Conservation (phyloP, 169 alveolate genomes). For the Cryptosporidium sp. region DNA sequence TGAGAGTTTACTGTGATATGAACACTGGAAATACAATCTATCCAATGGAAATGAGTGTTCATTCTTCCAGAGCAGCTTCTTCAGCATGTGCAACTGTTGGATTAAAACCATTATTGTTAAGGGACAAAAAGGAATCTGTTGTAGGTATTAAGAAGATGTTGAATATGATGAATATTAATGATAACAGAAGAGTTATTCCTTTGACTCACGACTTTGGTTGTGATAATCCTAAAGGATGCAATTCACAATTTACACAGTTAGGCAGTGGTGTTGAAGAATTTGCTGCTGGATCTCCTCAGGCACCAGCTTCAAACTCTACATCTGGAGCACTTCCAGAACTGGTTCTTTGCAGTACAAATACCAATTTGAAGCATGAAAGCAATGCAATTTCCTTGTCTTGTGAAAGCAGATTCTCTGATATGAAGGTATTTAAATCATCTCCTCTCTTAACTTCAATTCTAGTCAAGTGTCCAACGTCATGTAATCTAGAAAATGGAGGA, state of each 20-base stretch:
- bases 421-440: slow-evolving; percentile 38
- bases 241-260: slow-evolving; percentile 46
- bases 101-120: slow-evolving; percentile 43
- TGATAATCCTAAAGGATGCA: slow-evolving; percentile 25
- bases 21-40: slow-evolving; percentile 72
- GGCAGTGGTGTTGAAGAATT: slow-evolving; percentile 38
- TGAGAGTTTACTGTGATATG: slow-evolving; percentile 73
- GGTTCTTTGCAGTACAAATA: slow-evolving; percentile 67
- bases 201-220: slow-evolving; percentile 72
- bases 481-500: slow-evolving; percentile 59
- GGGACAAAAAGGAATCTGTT: slow-evolving; percentile 70
- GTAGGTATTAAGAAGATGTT: slow-evolving; percentile 55
- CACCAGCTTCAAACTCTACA: slow-evolving; percentile 4
- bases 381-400: slow-evolving; percentile 53
- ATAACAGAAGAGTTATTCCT: slow-evolving; percentile 70
- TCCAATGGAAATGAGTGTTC: slow-evolving; percentile 50
- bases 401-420: slow-evolving; percentile 55
- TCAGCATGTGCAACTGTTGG: slow-evolving; percentile 69
- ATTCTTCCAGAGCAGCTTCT: slow-evolving; percentile 63
- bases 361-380: slow-evolving; percentile 58
- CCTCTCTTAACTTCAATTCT: slow-evolving; percentile 51
- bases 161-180: slow-evolving; percentile 31
- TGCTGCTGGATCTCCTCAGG: neutral
- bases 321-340: slow-evolving; percentile 21
- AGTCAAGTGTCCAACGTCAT: slow-evolving; percentile 66